Conservation (phyloP, 345 rosid genomes). For the Noccaea bulbosa region DNA sequence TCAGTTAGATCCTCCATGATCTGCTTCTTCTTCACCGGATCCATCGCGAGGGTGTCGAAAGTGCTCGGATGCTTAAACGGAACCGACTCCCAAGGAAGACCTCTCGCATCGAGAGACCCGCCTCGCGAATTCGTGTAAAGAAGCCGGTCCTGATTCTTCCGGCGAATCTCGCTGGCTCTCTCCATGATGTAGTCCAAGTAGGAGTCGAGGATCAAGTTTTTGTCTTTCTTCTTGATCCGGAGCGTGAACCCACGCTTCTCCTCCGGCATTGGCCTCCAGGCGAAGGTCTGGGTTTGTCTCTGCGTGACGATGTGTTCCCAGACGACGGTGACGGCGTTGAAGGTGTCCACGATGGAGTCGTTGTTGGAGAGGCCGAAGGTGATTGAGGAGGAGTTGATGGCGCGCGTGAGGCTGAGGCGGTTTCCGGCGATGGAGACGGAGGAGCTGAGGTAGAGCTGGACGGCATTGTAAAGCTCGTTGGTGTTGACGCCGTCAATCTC, state of each 20-base stretch:
- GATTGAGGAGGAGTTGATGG: conserved; percentile 34
- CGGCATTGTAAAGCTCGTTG: conserved; percentile 95
- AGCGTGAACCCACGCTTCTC: conserved; percentile 40
- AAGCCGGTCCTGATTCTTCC: conserved; percentile 35
- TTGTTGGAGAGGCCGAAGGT: conserved; percentile 37
- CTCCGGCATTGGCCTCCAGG: conserved; percentile 37
- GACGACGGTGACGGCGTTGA: conserved; percentile 27
- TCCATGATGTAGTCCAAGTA: conserved; percentile 34
- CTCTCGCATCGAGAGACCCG: conserved; percentile 22
- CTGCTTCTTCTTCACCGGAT: conserved; percentile 58
- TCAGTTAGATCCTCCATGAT: conserved; percentile 72
- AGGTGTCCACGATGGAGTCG: conserved; percentile 36
- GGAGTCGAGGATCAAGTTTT: background rate
- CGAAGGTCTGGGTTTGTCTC: conserved; percentile 27
- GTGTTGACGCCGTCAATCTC: conserved; percentile 95
- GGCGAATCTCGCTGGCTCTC: conserved; percentile 33
- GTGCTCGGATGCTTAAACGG: conserved; percentile 93
- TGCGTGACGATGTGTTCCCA: conserved; percentile 38
- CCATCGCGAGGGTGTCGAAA: conserved; percentile 85
- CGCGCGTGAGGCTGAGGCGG: conserved; percentile 37
- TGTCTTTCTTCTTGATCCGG: conserved; percentile 39
- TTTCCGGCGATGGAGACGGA: conserved; percentile 48
- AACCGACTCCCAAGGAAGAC: conserved; percentile 56
- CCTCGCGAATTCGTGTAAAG: conserved; percentile 37
- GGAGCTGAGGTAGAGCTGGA: conserved; percentile 81